Evolutionary conservation across 2,329 filamentous ascomycete species (phyloP).

Genomic region (Penicillium janthinellum): DNA sequence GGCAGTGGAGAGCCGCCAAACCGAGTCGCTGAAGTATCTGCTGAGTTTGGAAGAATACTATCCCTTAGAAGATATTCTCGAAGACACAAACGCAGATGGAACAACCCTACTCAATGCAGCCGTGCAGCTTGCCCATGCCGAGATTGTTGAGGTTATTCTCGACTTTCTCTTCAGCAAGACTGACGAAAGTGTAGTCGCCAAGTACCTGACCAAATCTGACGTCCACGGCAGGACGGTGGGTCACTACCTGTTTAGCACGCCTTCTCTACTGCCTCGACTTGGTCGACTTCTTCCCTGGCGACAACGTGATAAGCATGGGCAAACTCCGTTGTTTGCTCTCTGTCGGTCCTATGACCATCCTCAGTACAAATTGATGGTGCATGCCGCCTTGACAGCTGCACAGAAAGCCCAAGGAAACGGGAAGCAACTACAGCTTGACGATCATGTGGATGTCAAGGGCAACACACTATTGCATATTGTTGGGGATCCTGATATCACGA

Average conservation of each 20-base stretch:
- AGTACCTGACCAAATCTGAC: slow-evolving; percentile 77
- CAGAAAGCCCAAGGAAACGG: slow-evolving; percentile 74
- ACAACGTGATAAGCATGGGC: slow-evolving; percentile 90
- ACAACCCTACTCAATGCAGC: slow-evolving; percentile 88
- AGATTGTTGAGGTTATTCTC: slow-evolving; percentile 74
- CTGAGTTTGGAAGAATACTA: slow-evolving; percentile 77
- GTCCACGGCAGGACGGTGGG: slow-evolving; percentile 82
- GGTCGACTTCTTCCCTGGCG: slow-evolving; percentile 82
- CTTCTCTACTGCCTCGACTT: slow-evolving; percentile 74
- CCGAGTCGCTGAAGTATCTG: slow-evolving; percentile 75
- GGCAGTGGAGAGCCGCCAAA: slow-evolving; percentile 73
- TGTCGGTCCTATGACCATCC: slow-evolving; percentile 94
- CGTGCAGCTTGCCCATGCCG: slow-evolving; percentile 76
- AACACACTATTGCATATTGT: slow-evolving; percentile 97
- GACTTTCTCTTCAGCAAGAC: slow-evolving; percentile 65
- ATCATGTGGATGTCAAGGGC: slow-evolving; percentile 88
- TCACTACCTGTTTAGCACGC: slow-evolving; percentile 95
- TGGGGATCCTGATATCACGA: slow-evolving; percentile 76
- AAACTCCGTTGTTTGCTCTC: slow-evolving; percentile 94
- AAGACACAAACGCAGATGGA: slow-evolving; percentile 85
- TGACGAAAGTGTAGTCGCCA: slow-evolving; percentile 58
- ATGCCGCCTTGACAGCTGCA: slow-evolving; percentile 74
- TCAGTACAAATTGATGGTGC: slow-evolving; percentile 85
- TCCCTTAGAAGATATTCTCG: slow-evolving; percentile 68
- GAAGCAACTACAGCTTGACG: slow-evolving; percentile 81